phyloP scores from a whole-genome alignment of 305 asterid species.

The Lippia alba region DNA sequence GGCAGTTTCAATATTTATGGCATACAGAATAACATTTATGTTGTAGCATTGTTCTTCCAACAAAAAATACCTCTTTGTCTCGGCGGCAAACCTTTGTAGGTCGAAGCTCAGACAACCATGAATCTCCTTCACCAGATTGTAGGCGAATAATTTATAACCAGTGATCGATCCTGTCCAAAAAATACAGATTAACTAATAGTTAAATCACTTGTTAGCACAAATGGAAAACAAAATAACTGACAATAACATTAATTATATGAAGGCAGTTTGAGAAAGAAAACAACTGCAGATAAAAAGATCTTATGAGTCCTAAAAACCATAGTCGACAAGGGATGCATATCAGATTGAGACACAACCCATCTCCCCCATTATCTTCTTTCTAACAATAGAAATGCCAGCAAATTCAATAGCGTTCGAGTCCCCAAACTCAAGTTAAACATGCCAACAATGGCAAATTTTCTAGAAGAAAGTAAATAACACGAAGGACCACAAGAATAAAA shows the following conservation, averaged over 20 bases:
- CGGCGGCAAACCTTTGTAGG: too few species aligned
- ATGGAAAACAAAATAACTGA: not conserved
- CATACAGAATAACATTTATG: not conserved
- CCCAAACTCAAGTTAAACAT: slow-evolving; percentile 17
- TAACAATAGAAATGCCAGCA: slow-evolving; percentile 3
- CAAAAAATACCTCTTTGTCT: too few species aligned
- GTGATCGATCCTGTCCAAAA: slow-evolving; percentile 13
- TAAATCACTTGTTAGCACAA: slow-evolving; percentile 10
- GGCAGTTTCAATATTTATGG: not conserved
- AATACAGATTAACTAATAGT: slow-evolving; percentile 9
- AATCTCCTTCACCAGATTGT: slow-evolving; percentile 12
- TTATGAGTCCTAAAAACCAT: not conserved
- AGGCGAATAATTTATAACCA: slow-evolving; percentile 6
- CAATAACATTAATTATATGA: not conserved
- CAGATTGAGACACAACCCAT: not conserved
- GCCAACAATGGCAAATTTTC: not conserved
- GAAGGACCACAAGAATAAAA: not conserved
- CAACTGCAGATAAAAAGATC: not conserved
- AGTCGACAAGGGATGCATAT: not conserved
- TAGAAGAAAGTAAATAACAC: slow-evolving; percentile 9
- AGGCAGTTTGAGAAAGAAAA: not conserved
- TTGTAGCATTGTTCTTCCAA: too few species aligned
- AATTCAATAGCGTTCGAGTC: slow-evolving; percentile 10
- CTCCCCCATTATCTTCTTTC: not conserved
- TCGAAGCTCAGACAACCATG: not conserved